These are phyloP conservation scores for Melaleuca quinquenervia DNA, from an alignment of 345 rosid species.

Conservation along the genomic window DNA sequence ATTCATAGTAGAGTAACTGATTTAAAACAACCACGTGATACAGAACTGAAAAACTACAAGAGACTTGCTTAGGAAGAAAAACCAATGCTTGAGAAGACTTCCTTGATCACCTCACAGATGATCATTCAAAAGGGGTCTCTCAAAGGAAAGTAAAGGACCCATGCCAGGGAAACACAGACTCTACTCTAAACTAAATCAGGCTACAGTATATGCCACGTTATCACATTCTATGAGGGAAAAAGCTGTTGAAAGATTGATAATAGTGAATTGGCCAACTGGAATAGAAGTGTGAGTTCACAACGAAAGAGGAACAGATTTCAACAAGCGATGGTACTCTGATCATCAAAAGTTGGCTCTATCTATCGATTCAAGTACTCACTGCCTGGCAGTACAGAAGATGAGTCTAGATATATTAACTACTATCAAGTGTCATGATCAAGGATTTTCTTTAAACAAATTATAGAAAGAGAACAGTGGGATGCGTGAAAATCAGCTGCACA, in stretches of 20 bases:
- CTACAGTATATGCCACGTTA: not conserved
- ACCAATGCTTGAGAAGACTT: not conserved
- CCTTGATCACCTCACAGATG: not conserved
- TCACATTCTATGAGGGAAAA: not conserved
- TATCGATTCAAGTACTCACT: not conserved
- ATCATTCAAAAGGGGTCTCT: not conserved
- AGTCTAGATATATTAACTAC: not conserved
- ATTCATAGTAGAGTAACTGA: not conserved
- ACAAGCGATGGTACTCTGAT: not conserved
- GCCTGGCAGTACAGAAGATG: not conserved
- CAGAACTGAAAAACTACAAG: not conserved
- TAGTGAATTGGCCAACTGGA: not conserved
- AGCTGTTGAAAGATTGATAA: not conserved
- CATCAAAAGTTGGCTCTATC: not conserved
- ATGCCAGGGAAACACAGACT: not conserved
- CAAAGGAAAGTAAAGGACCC: not conserved
- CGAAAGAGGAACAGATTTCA: not conserved
- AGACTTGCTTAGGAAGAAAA: not conserved
- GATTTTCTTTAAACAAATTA: not conserved
- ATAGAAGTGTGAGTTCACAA: not conserved
- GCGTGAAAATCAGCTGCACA: not conserved
- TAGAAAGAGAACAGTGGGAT: not conserved
- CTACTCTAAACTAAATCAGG: not conserved
- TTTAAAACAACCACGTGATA: not conserved
- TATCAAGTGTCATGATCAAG: not conserved